Evolutionary conservation across 2,329 filamentous ascomycete genomes (phyloP).

Genomic region (Ascochyta pisi): DNA sequence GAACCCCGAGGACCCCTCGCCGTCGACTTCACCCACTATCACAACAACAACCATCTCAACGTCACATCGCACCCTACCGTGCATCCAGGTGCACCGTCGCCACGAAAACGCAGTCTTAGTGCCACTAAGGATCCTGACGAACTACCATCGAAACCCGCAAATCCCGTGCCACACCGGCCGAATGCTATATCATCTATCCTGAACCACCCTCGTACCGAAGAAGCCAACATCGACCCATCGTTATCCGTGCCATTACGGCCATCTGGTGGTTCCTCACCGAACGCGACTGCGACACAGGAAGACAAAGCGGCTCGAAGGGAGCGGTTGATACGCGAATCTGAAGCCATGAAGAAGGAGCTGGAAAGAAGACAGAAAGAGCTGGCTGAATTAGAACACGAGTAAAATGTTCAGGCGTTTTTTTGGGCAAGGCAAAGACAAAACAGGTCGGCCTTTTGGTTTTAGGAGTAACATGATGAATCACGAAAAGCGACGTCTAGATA

Average conservation of each 20-base stretch:
- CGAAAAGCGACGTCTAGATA: constrained; percentile 15
- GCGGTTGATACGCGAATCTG: constrained; percentile 39
- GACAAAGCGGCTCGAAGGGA: constrained; percentile 41
- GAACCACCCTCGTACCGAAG: constrained; percentile 36
- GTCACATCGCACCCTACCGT: constrained; percentile 25
- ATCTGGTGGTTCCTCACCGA: constrained; percentile 30
- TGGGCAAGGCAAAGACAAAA: constrained; percentile 3
- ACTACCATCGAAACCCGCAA: constrained; percentile 20
- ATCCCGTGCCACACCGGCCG: constrained; percentile 39
- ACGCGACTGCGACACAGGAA: constrained; percentile 29
- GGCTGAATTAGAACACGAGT: constrained; percentile 41
- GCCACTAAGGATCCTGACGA: constrained; percentile 41
- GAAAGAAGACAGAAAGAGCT: constrained; percentile 40
- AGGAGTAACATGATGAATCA: constrained; percentile 8
- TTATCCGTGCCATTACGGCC: constrained; percentile 31
- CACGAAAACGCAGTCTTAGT: constrained; percentile 48
- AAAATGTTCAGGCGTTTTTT: constrained; percentile 12
- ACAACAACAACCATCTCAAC: constrained; percentile 15
- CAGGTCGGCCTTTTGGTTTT: constrained; percentile 4
- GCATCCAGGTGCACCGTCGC: constrained; percentile 32
- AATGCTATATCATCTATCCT: constrained; percentile 46
- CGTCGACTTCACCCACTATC: constrained; percentile 49
- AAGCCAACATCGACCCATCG: constrained; percentile 43
- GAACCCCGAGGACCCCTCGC: constrained; percentile 42
- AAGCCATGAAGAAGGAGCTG: constrained; percentile 41